Percentiles rank a stretch among this genome's conserved stretches.
These are phyloP conservation scores for Candida coquimbonensis DNA, from an alignment of 805 yeast genomes.

Conservation along the genomic window DNA sequence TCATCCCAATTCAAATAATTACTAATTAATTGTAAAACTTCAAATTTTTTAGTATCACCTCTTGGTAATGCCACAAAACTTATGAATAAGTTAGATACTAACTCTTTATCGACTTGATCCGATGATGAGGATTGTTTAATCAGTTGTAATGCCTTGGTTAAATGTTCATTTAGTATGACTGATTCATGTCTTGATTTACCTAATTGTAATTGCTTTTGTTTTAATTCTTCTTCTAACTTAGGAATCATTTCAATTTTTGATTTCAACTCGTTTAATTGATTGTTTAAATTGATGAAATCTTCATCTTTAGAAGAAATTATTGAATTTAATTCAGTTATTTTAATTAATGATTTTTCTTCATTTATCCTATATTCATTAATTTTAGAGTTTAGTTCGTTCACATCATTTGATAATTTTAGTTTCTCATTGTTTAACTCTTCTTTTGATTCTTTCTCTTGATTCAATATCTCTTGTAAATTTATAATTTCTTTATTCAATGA, in stretches of 20 bases:
- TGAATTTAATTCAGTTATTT: background rate
- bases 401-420: background rate
- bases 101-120: slow-evolving; percentile 78
- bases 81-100: slow-evolving; percentile 77
- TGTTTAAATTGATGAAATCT: background rate
- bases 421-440: background rate
- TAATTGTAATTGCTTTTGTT: slow-evolving; percentile 67
- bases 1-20: slow-evolving; percentile 88
- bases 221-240: slow-evolving; percentile 46
- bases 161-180: slow-evolving; percentile 85
- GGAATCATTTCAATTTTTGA: slow-evolving; percentile 9
- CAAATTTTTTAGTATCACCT: slow-evolving; percentile 91
- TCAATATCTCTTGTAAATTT: slow-evolving; percentile 17
- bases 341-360: background rate
- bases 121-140: slow-evolving; percentile 72
- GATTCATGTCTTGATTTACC: slow-evolving; percentile 95
- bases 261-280: background rate
- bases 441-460: background rate
- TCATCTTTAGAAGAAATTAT: background rate
- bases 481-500: slow-evolving; percentile 34
- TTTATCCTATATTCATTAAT: slow-evolving; percentile 4
- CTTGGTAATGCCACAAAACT: slow-evolving; percentile 84
- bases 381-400: slow-evolving; percentile 13
- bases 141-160: slow-evolving; percentile 86
- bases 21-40: slow-evolving; percentile 78